Conservation (phyloP, 768 basidiomycete species). For the Rhizopogon vinicolor region DNA sequence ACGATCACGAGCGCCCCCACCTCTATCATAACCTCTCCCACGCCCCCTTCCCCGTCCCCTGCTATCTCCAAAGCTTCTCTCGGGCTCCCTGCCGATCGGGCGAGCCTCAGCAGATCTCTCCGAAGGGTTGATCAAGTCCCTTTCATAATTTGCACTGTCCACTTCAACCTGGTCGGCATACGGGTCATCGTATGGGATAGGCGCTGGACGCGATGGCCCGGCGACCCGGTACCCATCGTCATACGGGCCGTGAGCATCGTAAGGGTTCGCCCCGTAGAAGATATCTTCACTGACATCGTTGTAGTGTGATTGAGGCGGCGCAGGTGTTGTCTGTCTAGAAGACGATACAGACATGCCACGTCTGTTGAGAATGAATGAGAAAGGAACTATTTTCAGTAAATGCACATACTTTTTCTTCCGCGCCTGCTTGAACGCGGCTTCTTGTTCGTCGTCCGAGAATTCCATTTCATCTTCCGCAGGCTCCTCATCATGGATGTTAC, state of each 20-base stretch:
- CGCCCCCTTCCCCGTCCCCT: slow-evolving; percentile 32
- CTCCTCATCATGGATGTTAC: slow-evolving; percentile 93
- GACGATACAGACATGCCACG: slow-evolving; percentile 48
- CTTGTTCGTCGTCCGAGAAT: slow-evolving; percentile 94
- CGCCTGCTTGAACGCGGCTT: slow-evolving; percentile 62
- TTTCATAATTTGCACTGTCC: slow-evolving; percentile 12
- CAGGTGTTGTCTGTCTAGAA: slow-evolving; percentile 54
- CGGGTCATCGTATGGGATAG: slow-evolving; percentile 77
- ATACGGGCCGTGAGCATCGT: slow-evolving; percentile 63
- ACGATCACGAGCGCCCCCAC: slow-evolving; percentile 17
- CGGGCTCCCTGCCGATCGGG: neutral
- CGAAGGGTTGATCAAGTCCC: neutral
- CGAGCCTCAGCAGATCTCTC: neutral
- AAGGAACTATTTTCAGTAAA: slow-evolving; percentile 1
- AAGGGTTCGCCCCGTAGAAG: slow-evolving; percentile 53
- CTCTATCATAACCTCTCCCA: slow-evolving; percentile 28
- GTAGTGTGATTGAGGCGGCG: slow-evolving; percentile 47
- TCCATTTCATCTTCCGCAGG: slow-evolving; percentile 86
- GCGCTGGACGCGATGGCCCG: slow-evolving; percentile 57
- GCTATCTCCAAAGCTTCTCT: neutral
- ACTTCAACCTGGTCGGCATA: slow-evolving; percentile 49
- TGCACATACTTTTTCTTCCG: slow-evolving; percentile 53
- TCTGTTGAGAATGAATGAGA: slow-evolving; percentile 27
- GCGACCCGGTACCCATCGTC: slow-evolving; percentile 54
- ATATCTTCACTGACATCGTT: slow-evolving; percentile 43